Evolutionary conservation across 352 stramenopile species (phyloP), one percentile per base, ranked within the genome.

Genomic region (Thraustotheca clavata): DNA sequence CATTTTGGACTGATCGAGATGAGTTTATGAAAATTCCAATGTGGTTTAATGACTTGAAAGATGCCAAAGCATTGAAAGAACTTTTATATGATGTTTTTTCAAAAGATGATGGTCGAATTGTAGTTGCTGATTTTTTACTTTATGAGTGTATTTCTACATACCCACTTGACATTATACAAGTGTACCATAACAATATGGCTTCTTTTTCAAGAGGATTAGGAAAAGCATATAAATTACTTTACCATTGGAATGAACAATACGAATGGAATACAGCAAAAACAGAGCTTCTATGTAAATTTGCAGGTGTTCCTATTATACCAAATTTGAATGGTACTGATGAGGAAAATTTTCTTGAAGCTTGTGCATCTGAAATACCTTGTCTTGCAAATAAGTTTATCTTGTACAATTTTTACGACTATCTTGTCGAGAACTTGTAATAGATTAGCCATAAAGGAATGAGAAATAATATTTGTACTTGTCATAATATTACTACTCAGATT

Each of bases 371-470:
- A 11, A 29, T 29, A 16, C 24, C 41, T 7, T 22, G 41, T 18
- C 38, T 55, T 26, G 36, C n/a, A 16, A 18, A 18, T 22, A 27
- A 40, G 8, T 65, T 27, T 27, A 26, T 12, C 4, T 54, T 40
- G 16, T 46, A 47, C 35, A 65, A 54, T 34, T 29, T 54, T 22
- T 65, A 65, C 36, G 39, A 55, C 26, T 43, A 65, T 34, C 24
- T 65, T 4, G 6, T 29, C n/a, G 54, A 47, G 43, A 20, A 16
- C 16, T 43, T 43, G 38, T 43, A 43, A 43, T n/a, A n/a, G n/a
- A n/a, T n/a, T n/a, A n/a, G n/a, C n/a, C n/a, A n/a, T n/a, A n/a
- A n/a, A n/a, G n/a, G n/a, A n/a, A n/a, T n/a, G n/a, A n/a, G n/a
- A n/a, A n/a, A n/a, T n/a, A n/a, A n/a, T n/a, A n/a, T n/a, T n/a